Percentiles rank a stretch among this genome's conserved stretches.
phyloP scores from a whole-genome alignment of 2,329 filamentous ascomycete genomes.

The Rhynchosporium graminicola region DNA sequence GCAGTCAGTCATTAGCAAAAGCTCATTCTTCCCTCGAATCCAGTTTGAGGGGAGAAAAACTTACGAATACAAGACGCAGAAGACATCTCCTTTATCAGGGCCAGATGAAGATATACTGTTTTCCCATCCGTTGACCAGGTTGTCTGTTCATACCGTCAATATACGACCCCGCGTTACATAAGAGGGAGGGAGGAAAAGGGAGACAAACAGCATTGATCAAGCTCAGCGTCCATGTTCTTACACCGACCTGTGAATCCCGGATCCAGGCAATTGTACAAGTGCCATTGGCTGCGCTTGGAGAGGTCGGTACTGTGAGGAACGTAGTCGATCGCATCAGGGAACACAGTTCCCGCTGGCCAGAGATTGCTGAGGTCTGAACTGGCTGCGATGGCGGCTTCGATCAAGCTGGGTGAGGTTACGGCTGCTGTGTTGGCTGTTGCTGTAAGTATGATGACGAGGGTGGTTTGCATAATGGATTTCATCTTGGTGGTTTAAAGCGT shows the following conservation, averaged over 20 bases:
- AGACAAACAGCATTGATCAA: neutral
- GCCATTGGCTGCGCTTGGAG: conserved; percentile 1
- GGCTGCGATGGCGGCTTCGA: neutral
- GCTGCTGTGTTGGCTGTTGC: neutral
- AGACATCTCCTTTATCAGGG: neutral
- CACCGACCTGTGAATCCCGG: neutral
- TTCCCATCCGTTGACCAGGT: neutral
- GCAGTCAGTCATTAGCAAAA: neutral
- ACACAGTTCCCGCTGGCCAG: neutral
- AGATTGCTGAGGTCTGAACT: neutral
- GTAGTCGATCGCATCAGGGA: neutral
- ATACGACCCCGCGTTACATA: neutral
- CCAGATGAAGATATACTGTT: neutral
- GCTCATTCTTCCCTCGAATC: neutral
- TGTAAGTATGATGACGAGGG: neutral
- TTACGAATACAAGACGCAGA: neutral
- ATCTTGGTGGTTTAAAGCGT: neutral
- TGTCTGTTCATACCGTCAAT: neutral
- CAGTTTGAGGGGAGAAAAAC: neutral
- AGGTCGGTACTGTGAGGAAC: neutral
- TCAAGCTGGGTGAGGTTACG: neutral
- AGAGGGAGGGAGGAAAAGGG: neutral
- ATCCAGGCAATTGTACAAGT: neutral
- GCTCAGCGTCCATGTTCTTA: neutral
- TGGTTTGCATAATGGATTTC: neutral